These are phyloP conservation scores for Apiotrichum akiyoshidainum DNA, from an alignment of 1,284 basidiomycete genomes.

Conservation along the genomic window DNA sequence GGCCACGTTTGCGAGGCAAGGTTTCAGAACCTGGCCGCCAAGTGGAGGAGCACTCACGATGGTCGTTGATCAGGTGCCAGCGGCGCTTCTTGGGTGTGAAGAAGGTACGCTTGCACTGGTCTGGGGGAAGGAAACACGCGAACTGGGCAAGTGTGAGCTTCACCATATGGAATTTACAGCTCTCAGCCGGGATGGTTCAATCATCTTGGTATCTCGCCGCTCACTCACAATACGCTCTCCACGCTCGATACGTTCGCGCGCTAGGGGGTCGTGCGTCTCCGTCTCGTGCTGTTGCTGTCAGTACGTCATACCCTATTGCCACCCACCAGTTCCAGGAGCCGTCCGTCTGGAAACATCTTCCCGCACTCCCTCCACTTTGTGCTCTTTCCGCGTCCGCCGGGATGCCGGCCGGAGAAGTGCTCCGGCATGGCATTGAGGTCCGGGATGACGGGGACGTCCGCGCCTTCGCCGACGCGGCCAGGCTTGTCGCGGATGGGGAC, in stretches of 20 bases:
- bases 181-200: too few species aligned
- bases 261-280: slow-evolving; percentile 81
- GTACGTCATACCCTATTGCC: not conserved
- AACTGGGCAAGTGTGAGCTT: slow-evolving; percentile 58
- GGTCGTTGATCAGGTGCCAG: slow-evolving; percentile 74
- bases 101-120: slow-evolving; percentile 64
- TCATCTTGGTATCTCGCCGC: too few species aligned
- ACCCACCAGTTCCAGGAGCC: slow-evolving; percentile 71
- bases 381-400: slow-evolving; percentile 8
- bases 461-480: slow-evolving; percentile 37
- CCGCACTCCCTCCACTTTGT: slow-evolving; percentile 56
- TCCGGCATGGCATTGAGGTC: slow-evolving; percentile 17
- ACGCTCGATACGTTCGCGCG: slow-evolving; percentile 66
- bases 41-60: slow-evolving; percentile 52
- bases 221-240: slow-evolving; percentile 86
- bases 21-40: not conserved
- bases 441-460: slow-evolving; percentile 10
- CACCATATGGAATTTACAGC: too few species aligned
- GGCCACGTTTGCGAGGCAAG: not conserved
- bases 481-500: slow-evolving; percentile 33
- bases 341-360: slow-evolving; percentile 79
- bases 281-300: slow-evolving; percentile 64
- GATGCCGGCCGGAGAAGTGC: slow-evolving; percentile 23
- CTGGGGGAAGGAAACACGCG: slow-evolving; percentile 63
- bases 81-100: slow-evolving; percentile 70